A percentile compares a stretch with the other conserved stretches of the same genome.
Evolutionary conservation across 805 yeast genomes (phyloP).

Genomic region (Saturnispora mendoncae): DNA sequence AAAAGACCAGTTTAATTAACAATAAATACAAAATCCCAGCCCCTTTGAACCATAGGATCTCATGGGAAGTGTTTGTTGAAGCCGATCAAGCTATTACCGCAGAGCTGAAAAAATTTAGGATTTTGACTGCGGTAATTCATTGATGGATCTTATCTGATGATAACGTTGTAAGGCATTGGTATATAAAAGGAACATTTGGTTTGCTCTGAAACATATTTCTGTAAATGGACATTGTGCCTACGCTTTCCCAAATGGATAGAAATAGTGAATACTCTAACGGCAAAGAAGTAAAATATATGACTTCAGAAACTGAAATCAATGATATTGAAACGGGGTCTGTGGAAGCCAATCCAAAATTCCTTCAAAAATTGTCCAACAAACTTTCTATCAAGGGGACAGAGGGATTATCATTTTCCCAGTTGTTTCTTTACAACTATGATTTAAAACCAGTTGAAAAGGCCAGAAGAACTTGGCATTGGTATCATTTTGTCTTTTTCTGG

Average conservation of each 20-base stretch:
- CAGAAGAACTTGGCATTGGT: conserved; percentile 82
- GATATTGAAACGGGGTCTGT: neutral
- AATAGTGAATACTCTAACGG: too few species aligned
- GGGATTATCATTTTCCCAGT: conserved; percentile 42
- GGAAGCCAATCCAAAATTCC: neutral
- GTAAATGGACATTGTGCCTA: too few species aligned
- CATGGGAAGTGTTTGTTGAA: too few species aligned
- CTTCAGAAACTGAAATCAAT: neutral
- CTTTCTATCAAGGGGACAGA: conserved; percentile 26
- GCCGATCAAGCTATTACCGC: neutral
- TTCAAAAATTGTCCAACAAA: conserved; percentile 6
- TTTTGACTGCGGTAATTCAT: neutral
- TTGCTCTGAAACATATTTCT: too few species aligned
- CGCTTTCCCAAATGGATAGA: too few species aligned
- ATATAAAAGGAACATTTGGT: neutral
- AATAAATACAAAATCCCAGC: too few species aligned
- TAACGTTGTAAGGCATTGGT: neutral
- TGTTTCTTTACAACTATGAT: conserved; percentile 67
- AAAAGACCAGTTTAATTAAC: too few species aligned
- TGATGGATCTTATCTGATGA: neutral
- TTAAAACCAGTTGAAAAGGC: conserved; percentile 67
- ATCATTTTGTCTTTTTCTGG: conserved; percentile 75
- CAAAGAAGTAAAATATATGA: neutral
- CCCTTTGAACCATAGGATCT: too few species aligned
- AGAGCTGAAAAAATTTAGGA: too few species aligned